A percentile compares a stretch with the other conserved stretches of the same genome.
Evolutionary conservation across 768 basidiomycete species (phyloP).

Genomic region (Leccinum variicolor): DNA sequence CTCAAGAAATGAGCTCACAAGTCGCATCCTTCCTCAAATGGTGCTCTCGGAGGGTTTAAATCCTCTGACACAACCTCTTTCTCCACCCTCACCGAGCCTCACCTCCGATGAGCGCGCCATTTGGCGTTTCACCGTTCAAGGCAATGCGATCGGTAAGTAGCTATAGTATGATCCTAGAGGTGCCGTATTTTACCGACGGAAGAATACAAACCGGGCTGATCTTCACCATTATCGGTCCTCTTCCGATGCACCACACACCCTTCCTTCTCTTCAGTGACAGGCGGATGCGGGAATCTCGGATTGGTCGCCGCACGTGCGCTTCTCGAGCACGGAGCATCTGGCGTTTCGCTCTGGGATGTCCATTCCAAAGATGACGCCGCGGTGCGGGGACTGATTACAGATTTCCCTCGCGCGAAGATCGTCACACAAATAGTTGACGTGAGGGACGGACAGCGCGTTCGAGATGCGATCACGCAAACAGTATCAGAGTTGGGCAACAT

Average conservation of each 20-base stretch:
- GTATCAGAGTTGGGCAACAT: constrained; percentile 31
- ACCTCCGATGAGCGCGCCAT: constrained; percentile 27
- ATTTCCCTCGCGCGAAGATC: constrained; percentile 32
- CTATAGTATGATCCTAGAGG: neutral
- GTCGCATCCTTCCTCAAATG: constrained; percentile 32
- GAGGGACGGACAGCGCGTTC: constrained; percentile 18
- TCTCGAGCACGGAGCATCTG: constrained; percentile 41
- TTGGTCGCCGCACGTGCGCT: constrained; percentile 37
- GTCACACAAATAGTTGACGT: constrained; percentile 36
- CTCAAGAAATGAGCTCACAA: constrained; percentile 26
- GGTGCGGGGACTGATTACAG: constrained; percentile 21
- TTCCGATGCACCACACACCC: neutral
- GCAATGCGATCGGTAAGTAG: constrained; percentile 40
- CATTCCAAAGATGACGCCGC: constrained; percentile 2
- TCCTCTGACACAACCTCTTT: constrained; percentile 29
- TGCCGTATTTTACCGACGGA: neutral
- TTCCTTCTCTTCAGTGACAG: constrained; percentile 33
- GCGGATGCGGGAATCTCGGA: constrained; percentile 40
- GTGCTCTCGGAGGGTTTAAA: constrained; percentile 32
- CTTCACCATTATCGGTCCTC: neutral
- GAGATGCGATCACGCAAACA: constrained; percentile 27
- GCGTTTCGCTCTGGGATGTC: constrained; percentile 27
- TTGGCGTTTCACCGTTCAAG: constrained; percentile 35
- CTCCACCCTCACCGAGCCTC: constrained; percentile 15
- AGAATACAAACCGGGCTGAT: neutral